Conservation (phyloP, 2,329 filamentous ascomycete species). For the Westerdykella aurantiaca region DNA sequence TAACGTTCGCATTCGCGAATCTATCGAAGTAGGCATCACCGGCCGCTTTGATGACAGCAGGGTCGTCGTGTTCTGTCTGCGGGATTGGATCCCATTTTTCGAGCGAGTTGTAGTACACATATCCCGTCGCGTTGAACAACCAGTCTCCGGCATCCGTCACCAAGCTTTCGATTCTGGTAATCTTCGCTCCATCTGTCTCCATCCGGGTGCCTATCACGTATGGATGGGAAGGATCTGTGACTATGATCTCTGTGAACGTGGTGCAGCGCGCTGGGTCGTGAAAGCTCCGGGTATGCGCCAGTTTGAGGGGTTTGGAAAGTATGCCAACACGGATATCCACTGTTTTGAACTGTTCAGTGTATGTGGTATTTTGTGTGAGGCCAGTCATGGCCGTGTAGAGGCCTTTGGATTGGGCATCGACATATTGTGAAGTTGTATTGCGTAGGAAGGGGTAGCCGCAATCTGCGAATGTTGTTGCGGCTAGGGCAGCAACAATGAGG, state of each 20-base stretch:
- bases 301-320: constrained; percentile 13
- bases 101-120: constrained; percentile 8
- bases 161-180: constrained; percentile 17
- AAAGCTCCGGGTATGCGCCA: constrained; percentile 15
- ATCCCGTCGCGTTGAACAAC: constrained; percentile 18
- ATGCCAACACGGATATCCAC: constrained; percentile 11
- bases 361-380: constrained; percentile 8
- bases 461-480: background rate
- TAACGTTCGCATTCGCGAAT: constrained; percentile 12
- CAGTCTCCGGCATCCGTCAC: constrained; percentile 20
- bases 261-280: constrained; percentile 19
- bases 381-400: constrained; percentile 1
- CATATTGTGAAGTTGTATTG: constrained; percentile 8
- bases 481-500: background rate
- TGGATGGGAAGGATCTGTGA: constrained; percentile 13
- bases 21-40: constrained; percentile 20
- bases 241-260: constrained; percentile 23
- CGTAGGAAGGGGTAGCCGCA: constrained; percentile 3
- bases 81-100: constrained; percentile 18
- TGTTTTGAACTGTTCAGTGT: constrained; percentile 15
- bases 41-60: constrained; percentile 18
- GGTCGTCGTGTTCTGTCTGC: constrained; percentile 5
- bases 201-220: constrained; percentile 25
- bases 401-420: constrained; percentile 3
- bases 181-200: constrained; percentile 8